These are phyloP conservation scores for Claviceps paspali DNA, from an alignment of 2,329 filamentous ascomycete genomes.

Conservation along the genomic window DNA sequence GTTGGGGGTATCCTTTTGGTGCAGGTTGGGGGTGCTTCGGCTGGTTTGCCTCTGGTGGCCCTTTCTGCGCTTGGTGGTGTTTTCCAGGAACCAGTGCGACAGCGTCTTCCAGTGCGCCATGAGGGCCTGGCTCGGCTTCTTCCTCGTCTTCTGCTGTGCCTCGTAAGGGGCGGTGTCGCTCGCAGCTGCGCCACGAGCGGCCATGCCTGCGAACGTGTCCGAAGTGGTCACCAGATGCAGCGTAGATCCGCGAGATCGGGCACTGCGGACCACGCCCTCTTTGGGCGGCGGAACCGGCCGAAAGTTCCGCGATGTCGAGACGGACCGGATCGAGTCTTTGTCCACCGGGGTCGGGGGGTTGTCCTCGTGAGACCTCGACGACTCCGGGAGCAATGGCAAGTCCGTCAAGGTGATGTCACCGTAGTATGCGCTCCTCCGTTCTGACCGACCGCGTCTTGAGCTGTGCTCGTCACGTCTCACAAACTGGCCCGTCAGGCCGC, in stretches of 20 bases:
- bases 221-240: slow-evolving; percentile 66
- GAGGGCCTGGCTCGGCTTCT: slow-evolving; percentile 42
- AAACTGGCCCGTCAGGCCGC: slow-evolving; percentile 31
- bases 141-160: slow-evolving; percentile 31
- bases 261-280: slow-evolving; percentile 52
- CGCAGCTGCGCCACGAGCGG: slow-evolving; percentile 10
- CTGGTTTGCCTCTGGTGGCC: slow-evolving; percentile 34
- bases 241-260: slow-evolving; percentile 66
- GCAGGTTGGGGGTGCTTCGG: slow-evolving; percentile 44
- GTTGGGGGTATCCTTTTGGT: slow-evolving; percentile 29
- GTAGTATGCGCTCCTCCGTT: slow-evolving; percentile 55
- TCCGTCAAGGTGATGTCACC: slow-evolving; percentile 53
- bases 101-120: slow-evolving; percentile 48
- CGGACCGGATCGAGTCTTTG: slow-evolving; percentile 61
- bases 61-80: slow-evolving; percentile 36
- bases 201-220: slow-evolving; percentile 25
- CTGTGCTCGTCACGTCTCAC: slow-evolving; percentile 26
- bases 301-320: slow-evolving; percentile 62
- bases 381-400: slow-evolving; percentile 62
- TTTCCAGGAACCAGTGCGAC: slow-evolving; percentile 49
- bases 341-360: slow-evolving; percentile 58
- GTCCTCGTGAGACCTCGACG: slow-evolving; percentile 23
- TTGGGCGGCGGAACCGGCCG: slow-evolving; percentile 73
- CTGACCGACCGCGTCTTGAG: slow-evolving; percentile 57
- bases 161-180: slow-evolving; percentile 10